Evolutionary conservation across 129 eudicot species (phyloP), one percentile per base, ranked within the genome.

Genomic region (Arctium lappa): DNA sequence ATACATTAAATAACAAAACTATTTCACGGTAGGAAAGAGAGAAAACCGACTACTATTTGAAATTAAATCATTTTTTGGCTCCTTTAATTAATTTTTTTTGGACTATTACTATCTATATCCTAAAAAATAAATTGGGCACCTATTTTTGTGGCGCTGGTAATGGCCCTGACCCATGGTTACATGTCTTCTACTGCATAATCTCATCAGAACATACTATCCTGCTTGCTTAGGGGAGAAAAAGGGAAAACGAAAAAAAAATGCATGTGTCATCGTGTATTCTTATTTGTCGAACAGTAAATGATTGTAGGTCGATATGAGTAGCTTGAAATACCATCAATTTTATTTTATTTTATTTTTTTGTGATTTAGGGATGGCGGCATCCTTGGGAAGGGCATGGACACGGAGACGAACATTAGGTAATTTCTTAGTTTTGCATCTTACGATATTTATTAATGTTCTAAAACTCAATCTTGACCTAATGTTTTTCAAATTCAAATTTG

Each of bases 381-480:
- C 97, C 97, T 31, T 92, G 97, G 97, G 97, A 92, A 30, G 97
- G 97, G 39, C 97, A 89, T 87, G 92, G 92, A 34, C 88, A 81
- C 60, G 85, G 85, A 78, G 86, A 82, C 4, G 88, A 81, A 44
- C 93, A 89, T 87, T 88, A 91, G 93, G 91, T 88, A 85, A 86
- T 33, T 56, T 82, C 46, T 48, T 70, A 10, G 30, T 22, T 48
- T 30, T 80, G 44, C 42, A 50, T 32, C 30, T 31, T 71, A 60
- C 72, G 27, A 18, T n/a, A 69, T 76, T 12, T 46, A 8, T 42
- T 42, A 1, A 36, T 11, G 37, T 34, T 65, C 30, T 13, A 75
- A 75, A 66, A 4, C 62, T 8, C 29, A 63, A 60, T 63, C 18
- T 62, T 37, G 73, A 66, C 71, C 71, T 66, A 66, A 66, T 66